Base-by-base conservation (phyloP, 495 filamentous ascomycete genomes). In the Hypoxylon subgilvum region DNA sequence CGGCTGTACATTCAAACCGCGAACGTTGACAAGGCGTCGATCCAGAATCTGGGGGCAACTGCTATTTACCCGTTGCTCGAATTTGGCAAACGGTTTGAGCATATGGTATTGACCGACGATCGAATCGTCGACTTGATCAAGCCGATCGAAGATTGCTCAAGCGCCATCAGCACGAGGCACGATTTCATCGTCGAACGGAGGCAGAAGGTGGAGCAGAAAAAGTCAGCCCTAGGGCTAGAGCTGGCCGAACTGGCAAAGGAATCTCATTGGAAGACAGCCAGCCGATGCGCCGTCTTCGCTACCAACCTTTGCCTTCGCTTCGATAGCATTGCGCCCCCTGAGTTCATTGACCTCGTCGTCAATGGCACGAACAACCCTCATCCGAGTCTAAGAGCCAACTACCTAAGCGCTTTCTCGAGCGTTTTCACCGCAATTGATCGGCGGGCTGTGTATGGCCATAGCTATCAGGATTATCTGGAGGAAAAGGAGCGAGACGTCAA, bases 211-310 rank as follows among this genome's bases (percentile, higher is more conserved):
- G 92, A 97, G 67, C 78, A 77, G 49, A 92, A 89, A 75, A 97
- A 97, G 74, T 79, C 86, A 0, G 81, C 85, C 4, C 75, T 97
- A 12, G 89, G 92, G 0, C 74, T 88, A 50, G 90, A 96, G 63
- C 80, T 99, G 31, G 86, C 92, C 2, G 84, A 89, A 31, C 70
- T 91, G 46, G 87, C 90, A 0, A 83, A 84, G 50, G 80, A 83
- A 17, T 89, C 90, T 0, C 95, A 97, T 68, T 99, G 94, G 94
- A 97, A 96, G 79, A 89, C 96, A 57, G 93, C 92, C 7, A 90
- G 85, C 52, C 81, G 94, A 21, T 92, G 91, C 34, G 89, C 88
- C 10, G 88, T 92, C 17, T 92, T 97, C 60, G 87, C 96, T 12
- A 83, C 92, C 53, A 92, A 92, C 51, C 82, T 96, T 60, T 91